Evolutionary conservation across 2,329 filamentous ascomycete species (phyloP).

Genomic region (Claviceps spartinae): DNA sequence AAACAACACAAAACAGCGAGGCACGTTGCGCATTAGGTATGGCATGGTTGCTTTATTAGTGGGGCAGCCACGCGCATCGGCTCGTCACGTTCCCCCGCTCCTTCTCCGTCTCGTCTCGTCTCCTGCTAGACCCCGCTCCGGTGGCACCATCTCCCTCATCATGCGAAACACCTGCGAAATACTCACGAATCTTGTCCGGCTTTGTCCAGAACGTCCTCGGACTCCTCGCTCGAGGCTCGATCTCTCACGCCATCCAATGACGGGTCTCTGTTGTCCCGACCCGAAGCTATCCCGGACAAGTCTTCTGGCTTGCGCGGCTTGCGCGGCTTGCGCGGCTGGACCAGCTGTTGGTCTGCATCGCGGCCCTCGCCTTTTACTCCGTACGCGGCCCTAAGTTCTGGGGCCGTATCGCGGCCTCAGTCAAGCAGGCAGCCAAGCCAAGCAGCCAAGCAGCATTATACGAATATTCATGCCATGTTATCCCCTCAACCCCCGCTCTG

Average conservation of each 20-base stretch:
- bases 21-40: background rate
- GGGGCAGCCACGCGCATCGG: background rate
- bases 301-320: background rate
- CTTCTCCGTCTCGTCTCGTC: no score
- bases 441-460: background rate
- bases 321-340: background rate
- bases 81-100: no score
- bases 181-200: no score
- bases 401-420: background rate
- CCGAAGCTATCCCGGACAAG: no score
- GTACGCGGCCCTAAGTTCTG: no score
- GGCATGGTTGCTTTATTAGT: background rate
- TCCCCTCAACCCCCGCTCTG: conserved; percentile 1
- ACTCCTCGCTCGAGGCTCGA: no score
- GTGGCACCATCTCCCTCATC: no score
- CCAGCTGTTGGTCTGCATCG: background rate
- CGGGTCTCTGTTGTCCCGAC: no score
- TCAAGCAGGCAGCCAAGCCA: background rate
- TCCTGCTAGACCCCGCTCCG: no score
- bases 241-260: background rate
- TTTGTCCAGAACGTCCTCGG: no score
- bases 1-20: background rate
- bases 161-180: no score
- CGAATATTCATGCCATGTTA: background rate
- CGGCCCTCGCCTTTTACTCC: background rate